Percentiles rank a stretch among this genome's conserved stretches.
phyloP scores from a whole-genome alignment of 805 yeast genomes.

The Sporopachydermia lactativora region DNA sequence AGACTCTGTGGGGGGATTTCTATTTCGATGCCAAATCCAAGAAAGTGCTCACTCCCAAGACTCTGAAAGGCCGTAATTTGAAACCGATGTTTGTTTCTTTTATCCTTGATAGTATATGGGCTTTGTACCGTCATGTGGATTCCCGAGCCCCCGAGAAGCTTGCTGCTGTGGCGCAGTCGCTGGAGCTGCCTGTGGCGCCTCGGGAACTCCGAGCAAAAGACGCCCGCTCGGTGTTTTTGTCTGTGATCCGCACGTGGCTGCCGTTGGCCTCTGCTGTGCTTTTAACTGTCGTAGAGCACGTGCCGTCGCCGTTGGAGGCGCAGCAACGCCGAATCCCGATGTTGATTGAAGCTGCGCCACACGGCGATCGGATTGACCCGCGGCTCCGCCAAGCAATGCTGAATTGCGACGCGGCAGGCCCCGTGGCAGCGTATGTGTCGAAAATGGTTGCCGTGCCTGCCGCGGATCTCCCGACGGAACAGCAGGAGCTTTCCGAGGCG shows the following conservation, averaged over 20 bases:
- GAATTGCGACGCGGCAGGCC: constrained; percentile 52
- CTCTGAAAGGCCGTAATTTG: constrained; percentile 42
- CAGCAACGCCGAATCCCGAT: constrained; percentile 61
- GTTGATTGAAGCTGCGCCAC: constrained; percentile 46
- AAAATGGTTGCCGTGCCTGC: constrained; percentile 81
- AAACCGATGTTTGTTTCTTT: constrained; percentile 82
- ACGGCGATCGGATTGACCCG: constrained; percentile 32
- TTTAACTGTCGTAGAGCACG: constrained; percentile 66
- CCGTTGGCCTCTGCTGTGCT: constrained; percentile 82
- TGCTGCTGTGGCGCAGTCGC: constrained; percentile 57
- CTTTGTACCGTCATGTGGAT: constrained; percentile 62
- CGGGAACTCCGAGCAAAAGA: constrained; percentile 76
- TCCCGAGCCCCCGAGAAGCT: constrained; percentile 57
- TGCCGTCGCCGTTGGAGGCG: constrained; percentile 74
- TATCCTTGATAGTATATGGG: constrained; percentile 86
- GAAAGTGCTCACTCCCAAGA: constrained; percentile 56
- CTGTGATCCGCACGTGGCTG: constrained; percentile 83
- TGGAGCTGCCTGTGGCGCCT: constrained; percentile 54
- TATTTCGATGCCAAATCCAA: constrained; percentile 83
- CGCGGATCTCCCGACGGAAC: constrained; percentile 52
- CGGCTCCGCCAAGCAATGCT: constrained; percentile 41
- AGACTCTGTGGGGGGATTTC: constrained; percentile 93
- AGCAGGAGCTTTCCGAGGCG: constrained; percentile 23
- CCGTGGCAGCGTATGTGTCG: constrained; percentile 67
- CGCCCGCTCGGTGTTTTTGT: constrained; percentile 41